Evolutionary conservation across 495 filamentous ascomycete genomes (phyloP).

Genomic region (Hypoxylon perforatum): DNA sequence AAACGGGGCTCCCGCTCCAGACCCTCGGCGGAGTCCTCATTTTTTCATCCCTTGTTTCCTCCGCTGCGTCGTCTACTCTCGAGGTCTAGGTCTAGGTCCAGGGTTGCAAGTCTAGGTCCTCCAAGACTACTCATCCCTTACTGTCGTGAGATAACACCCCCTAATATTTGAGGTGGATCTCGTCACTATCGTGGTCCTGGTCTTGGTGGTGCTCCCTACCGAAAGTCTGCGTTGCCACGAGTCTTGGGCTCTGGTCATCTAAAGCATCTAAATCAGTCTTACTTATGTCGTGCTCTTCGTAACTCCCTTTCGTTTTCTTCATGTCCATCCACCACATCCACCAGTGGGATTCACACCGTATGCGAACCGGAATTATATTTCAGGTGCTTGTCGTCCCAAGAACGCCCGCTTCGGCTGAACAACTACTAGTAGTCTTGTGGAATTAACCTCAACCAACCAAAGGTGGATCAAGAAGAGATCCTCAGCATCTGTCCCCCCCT

Average conservation of each 20-base stretch:
- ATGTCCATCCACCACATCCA: neutral
- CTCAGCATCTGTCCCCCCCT: slow-evolving; percentile 8
- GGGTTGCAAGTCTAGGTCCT: slow-evolving; percentile 24
- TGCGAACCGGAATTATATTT: neutral
- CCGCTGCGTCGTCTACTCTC: slow-evolving; percentile 3
- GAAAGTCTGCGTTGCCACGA: slow-evolving; percentile 28
- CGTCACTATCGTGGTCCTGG: slow-evolving; percentile 11
- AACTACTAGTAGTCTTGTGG: slow-evolving; percentile 1
- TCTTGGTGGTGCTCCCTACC: slow-evolving; percentile 9
- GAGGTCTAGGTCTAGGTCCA: slow-evolving; percentile 24
- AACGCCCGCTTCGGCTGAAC: slow-evolving; percentile 18
- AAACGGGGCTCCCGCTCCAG: slow-evolving; percentile 4
- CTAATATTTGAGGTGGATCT: slow-evolving; percentile 25
- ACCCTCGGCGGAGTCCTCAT: slow-evolving; percentile 4
- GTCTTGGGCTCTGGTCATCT: neutral
- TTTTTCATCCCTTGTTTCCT: slow-evolving; percentile 27
- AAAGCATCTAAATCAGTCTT: neutral
- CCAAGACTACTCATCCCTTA: slow-evolving; percentile 17
- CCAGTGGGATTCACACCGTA: neutral
- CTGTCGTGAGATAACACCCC: slow-evolving; percentile 12
- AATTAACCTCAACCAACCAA: slow-evolving; percentile 1
- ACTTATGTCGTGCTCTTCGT: slow-evolving; percentile 6
- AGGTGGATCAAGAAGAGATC: neutral
- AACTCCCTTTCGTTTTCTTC: slow-evolving; percentile 2
- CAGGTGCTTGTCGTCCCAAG: slow-evolving; percentile 1